Evolutionary conservation across 495 filamentous ascomycete species (phyloP).

Genomic region (Pyronema omphalodes): DNA sequence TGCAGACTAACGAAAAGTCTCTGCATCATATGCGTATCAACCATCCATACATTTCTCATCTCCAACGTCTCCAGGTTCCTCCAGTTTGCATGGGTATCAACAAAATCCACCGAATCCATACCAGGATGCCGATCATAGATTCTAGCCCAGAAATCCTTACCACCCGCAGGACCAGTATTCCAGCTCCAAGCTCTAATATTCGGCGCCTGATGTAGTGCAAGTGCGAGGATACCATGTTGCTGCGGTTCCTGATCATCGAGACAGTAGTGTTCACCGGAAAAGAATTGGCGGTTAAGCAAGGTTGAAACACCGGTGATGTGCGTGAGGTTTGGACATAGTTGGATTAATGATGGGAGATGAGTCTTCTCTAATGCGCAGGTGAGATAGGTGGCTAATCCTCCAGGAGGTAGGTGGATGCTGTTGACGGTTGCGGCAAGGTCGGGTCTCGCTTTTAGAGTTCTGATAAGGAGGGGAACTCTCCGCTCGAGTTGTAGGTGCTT

Average conservation of each 20-base stretch:
- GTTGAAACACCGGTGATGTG: constrained; percentile 12
- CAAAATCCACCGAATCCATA: constrained; percentile 16
- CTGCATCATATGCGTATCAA: constrained; percentile 5
- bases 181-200: constrained; percentile 14
- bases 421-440: constrained; percentile 10
- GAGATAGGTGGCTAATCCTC: constrained; percentile 13
- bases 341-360: constrained; percentile 11
- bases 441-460: constrained; percentile 10
- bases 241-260: constrained; percentile 17
- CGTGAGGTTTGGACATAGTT: constrained; percentile 11
- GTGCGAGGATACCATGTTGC: constrained; percentile 20
- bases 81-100: constrained; percentile 16
- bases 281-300: constrained; percentile 19
- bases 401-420: constrained; percentile 12
- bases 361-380: constrained; percentile 19
- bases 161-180: constrained; percentile 13
- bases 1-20: constrained; percentile 9
- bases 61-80: constrained; percentile 12
- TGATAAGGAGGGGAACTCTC: constrained; percentile 15
- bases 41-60: constrained; percentile 15
- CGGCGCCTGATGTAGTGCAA: constrained; percentile 12
- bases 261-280: constrained; percentile 20
- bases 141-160: constrained; percentile 12
- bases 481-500: constrained; percentile 16
- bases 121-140: constrained; percentile 16